These are phyloP conservation scores for Plenodomus tracheiphilus DNA, from an alignment of 2,329 filamentous ascomycete species.

Conservation along the genomic window DNA sequence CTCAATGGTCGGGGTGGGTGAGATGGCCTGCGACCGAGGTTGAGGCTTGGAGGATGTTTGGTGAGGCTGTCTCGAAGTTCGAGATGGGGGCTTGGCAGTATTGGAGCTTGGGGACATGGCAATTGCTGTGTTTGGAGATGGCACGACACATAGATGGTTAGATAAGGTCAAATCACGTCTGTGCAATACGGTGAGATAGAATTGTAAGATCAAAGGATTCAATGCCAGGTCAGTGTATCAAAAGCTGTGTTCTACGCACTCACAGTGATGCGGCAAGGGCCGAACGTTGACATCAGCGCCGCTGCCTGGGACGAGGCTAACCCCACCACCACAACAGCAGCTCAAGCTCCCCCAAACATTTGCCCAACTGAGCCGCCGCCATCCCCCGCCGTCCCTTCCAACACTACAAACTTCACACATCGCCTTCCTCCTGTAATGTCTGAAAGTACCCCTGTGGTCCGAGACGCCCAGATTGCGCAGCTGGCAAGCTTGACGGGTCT, in stretches of 20 bases:
- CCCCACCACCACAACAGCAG: constrained; percentile 8
- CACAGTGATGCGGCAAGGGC: too few species aligned
- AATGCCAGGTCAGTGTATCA: too few species aligned
- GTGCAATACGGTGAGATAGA: too few species aligned
- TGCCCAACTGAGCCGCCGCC: constrained; percentile 7
- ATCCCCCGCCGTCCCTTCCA: background rate
- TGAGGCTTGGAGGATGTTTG: constrained; percentile 11
- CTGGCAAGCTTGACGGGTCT: constrained; percentile 42
- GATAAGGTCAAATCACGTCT: too few species aligned
- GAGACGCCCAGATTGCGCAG: constrained; percentile 42
- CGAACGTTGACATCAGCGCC: constrained; percentile 14
- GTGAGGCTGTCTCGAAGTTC: constrained; percentile 14
- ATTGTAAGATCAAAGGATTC: too few species aligned
- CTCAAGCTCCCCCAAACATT: constrained; percentile 7
- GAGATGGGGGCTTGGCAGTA: constrained; percentile 16
- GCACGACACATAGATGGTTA: too few species aligned
- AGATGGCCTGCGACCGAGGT: constrained; percentile 12
- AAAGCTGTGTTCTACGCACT: too few species aligned
- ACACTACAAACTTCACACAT: background rate
- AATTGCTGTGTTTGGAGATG: background rate
- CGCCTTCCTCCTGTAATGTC: constrained; percentile 29
- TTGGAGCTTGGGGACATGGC: constrained; percentile 13
- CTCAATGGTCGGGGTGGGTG: background rate
- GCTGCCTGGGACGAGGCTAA: background rate
- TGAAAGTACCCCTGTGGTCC: constrained; percentile 29